Base-by-base conservation (phyloP, 2,329 filamentous ascomycete species). In the Pseudogymnoascus sp. region DNA sequence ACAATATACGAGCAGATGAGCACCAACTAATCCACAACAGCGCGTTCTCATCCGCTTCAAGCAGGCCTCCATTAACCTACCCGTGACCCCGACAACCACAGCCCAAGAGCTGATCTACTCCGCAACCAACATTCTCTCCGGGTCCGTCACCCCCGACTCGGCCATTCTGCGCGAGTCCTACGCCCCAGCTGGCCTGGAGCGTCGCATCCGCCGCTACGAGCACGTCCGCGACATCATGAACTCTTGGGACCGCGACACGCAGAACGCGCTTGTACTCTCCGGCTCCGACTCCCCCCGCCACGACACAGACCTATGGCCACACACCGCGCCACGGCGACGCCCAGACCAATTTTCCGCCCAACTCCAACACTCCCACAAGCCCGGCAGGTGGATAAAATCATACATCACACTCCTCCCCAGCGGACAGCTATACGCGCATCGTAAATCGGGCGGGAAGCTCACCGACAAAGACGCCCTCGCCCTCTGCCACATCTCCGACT, bases 381-480 rank as follows among this genome's bases (percentile, higher is more conserved):
- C 88, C 0, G 89, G 90, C 14, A 94, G 91, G 73, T 97, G 93
- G 94, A 87, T 86, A 68, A 96, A 96, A 76, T 85, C 90, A 40
- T 91, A 83, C 74, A 79, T 97, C 61, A 91, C 86, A 0, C 76
- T 97, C 31, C 80, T 88, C 4, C 71, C 79, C 7, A 89, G 88
- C 63, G 92, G 92, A 0, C 92, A 96, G 73, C 77, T 87, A 28
- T 76, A 80, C 53, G 79, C 86, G 25, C 83, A 89, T 42, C 96
- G 94, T 75, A 92, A 89, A 68, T 71, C 78, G 0, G 78, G 82
- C n/a, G 79, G 85, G 11, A 82, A 80, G 63, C 73, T 79, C 3
- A 76, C 78, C 1, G 84, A 87, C 59, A 90, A 91, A 73, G 88
- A 92, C 61, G 78, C 82, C 33, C 76, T 80, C 11, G 88, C 84